These are phyloP conservation scores for Puccinia novopanici DNA, from an alignment of 1,284 basidiomycete genomes.

Conservation along the genomic window DNA sequence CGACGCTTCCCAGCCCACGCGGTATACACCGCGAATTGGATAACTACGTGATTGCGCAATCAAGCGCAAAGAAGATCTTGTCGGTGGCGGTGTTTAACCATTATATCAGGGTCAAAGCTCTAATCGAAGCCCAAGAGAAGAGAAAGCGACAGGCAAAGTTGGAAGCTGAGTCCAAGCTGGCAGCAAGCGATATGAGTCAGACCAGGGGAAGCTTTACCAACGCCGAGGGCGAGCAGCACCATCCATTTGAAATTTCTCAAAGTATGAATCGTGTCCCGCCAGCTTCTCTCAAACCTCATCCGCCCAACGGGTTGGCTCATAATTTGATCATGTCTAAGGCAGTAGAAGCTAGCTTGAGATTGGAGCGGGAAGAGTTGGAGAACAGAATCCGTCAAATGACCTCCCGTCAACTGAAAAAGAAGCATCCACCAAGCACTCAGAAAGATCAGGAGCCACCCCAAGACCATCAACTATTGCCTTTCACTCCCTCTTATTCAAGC, in stretches of 20 bases:
- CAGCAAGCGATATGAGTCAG: background rate
- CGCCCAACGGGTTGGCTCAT: slow-evolving; percentile 24
- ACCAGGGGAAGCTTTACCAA: background rate
- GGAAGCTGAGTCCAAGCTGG: slow-evolving; percentile 1
- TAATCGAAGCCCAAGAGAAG: slow-evolving; percentile 24
- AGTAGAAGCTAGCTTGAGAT: slow-evolving; percentile 33
- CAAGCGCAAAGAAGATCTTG: slow-evolving; percentile 55
- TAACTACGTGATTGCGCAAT: slow-evolving; percentile 56
- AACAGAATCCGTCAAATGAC: slow-evolving; percentile 27
- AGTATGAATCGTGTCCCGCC: background rate
- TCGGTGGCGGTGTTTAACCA: slow-evolving; percentile 57
- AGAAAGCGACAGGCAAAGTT: slow-evolving; percentile 8
- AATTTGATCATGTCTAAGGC: slow-evolving; percentile 40
- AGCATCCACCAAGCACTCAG: background rate
- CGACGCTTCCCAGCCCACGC: slow-evolving; percentile 52
- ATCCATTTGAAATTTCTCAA: slow-evolving; percentile 7
- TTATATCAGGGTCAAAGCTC: slow-evolving; percentile 53
- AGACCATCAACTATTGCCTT: slow-evolving; percentile 12
- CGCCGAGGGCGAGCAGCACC: background rate
- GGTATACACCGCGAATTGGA: slow-evolving; percentile 56
- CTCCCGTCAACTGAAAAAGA: slow-evolving; percentile 6
- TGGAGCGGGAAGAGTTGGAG: slow-evolving; percentile 32
- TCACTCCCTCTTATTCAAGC: slow-evolving; percentile 30
- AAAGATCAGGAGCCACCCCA: slow-evolving; percentile 8
- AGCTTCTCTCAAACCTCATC: slow-evolving; percentile 3